Evolutionary conservation across 2,329 filamentous ascomycete species (phyloP).

Genomic region (Emydomyces testavorans): DNA sequence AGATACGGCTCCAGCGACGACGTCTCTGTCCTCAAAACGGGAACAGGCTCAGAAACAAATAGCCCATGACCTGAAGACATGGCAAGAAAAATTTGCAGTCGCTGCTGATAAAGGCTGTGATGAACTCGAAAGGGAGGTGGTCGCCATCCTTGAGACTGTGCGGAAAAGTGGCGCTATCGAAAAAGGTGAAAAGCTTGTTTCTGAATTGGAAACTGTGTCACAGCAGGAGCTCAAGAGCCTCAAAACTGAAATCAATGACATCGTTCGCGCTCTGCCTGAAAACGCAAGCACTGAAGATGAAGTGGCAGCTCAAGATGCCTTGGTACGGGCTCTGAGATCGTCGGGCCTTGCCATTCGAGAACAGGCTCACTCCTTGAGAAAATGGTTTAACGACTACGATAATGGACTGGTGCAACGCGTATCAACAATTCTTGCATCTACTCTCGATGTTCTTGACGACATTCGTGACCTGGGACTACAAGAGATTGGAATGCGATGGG

Average conservation of each 20-base stretch:
- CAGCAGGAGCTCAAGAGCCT: conserved; percentile 53
- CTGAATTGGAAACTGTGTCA: conserved; percentile 57
- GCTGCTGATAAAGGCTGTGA: conserved; percentile 75
- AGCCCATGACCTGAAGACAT: conserved; percentile 56
- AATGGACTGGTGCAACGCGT: conserved; percentile 57
- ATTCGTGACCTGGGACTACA: conserved; percentile 77
- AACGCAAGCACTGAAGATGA: conserved; percentile 44
- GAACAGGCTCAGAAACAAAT: conserved; percentile 50
- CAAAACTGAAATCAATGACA: conserved; percentile 52
- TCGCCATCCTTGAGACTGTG: conserved; percentile 60
- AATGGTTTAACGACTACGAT: conserved; percentile 65
- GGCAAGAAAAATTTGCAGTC: conserved; percentile 79
- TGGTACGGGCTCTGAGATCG: conserved; percentile 48
- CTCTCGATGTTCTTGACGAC: conserved; percentile 68
- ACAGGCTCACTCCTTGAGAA: conserved; percentile 62
- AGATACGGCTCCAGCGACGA: conserved; percentile 17
- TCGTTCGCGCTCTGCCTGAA: conserved; percentile 46
- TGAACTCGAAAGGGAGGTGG: conserved; percentile 51
- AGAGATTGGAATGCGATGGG: conserved; percentile 86
- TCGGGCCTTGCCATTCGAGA: conserved; percentile 64
- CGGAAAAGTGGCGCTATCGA: conserved; percentile 48
- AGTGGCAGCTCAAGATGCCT: conserved; percentile 42
- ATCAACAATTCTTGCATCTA: conserved; percentile 61
- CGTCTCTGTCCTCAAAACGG: conserved; percentile 28
- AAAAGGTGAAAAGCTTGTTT: conserved; percentile 43